Base-by-base conservation (phyloP, 2,329 filamentous ascomycete genomes). In the Xylaria digitata region DNA sequence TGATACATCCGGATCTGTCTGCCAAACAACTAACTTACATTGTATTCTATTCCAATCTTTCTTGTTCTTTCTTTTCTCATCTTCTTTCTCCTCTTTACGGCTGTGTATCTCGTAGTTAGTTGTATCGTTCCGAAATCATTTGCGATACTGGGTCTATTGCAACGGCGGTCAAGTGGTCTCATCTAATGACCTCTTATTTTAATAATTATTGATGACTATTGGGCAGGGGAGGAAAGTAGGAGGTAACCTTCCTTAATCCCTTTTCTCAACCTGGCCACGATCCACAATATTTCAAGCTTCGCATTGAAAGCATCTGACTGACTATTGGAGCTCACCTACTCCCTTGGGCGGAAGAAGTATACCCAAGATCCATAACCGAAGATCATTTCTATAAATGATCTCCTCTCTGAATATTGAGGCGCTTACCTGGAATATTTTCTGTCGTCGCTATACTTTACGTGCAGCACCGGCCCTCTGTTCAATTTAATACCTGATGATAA, bases 281-380 rank as follows among this genome's bases (percentile, higher is more conserved):
- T 66, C 53, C 53, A 61, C 45, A 58, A 21, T 37, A 52, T 57
- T 46, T 34, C 19, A 40, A 50, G 30, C 26, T 45, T 42, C 46
- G 6, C 21, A 17, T 45, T 32, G n/a, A 19, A 45, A 13, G 45
- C 5, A 34, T n/a, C 23, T 37, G 43, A 32, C 13, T n/a, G 26
- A 21, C 21, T 8, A n/a, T 48, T 49, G 11, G 26, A 11, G 23
- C 17, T 17, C 42, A 15, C 45, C 26, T 19, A 48, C 23, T 52
- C 13, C 53, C 26, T n/a, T 40, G 37, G 19, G 13, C 37, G 23
- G 2, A 13, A 46, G 19, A 34, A 32, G 19, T 17, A 52, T 15
- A 19, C 19, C 37, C 34, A 19, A n/a, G n/a, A 26, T 9, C 55
- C 11, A 19, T 45, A 15, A 48, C 40, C 11, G 50, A 50, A 30